Conservation (phyloP, 129 eudicot genomes). For the Smallanthus sonchifolius region DNA sequence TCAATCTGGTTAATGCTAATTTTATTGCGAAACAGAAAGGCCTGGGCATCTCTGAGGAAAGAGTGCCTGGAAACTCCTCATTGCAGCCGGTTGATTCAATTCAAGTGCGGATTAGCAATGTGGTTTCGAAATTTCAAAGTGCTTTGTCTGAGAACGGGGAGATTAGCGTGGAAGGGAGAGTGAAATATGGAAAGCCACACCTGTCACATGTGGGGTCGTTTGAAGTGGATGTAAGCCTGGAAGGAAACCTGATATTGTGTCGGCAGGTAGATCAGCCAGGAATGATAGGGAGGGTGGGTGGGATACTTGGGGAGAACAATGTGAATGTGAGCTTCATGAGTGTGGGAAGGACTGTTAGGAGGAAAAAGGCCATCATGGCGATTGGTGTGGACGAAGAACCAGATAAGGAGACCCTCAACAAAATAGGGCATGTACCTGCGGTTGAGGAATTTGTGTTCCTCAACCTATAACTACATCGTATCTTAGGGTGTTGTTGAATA, state of each 20-base stretch:
- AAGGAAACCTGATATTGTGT: constrained; percentile 66
- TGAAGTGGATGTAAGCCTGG: constrained; percentile 72
- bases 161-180: constrained; percentile 62
- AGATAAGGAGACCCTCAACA: constrained; percentile 44
- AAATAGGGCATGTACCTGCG: constrained; percentile 63
- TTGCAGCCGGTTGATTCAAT: constrained; percentile 51
- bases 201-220: constrained; percentile 69
- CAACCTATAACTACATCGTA: constrained; percentile 2
- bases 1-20: constrained; percentile 82
- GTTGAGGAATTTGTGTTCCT: constrained; percentile 74
- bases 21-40: constrained; percentile 78
- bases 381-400: constrained; percentile 83
- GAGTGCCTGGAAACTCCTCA: constrained; percentile 41
- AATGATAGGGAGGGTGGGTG: constrained; percentile 73
- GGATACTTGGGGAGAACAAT: constrained; percentile 60
- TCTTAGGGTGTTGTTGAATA: too few relatives aligned
- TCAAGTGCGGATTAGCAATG: constrained; percentile 52
- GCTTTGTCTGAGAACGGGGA: constrained; percentile 53
- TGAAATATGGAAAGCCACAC: constrained; percentile 63
- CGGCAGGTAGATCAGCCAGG: constrained; percentile 87
- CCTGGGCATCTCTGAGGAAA: constrained; percentile 60
- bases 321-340: constrained; percentile 86
- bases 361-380: constrained; percentile 76
- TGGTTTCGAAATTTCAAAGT: constrained; percentile 57
- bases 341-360: constrained; percentile 57